Base-by-base conservation (phyloP, 805 yeast species). In the Hanseniaspora occidentalis region DNA sequence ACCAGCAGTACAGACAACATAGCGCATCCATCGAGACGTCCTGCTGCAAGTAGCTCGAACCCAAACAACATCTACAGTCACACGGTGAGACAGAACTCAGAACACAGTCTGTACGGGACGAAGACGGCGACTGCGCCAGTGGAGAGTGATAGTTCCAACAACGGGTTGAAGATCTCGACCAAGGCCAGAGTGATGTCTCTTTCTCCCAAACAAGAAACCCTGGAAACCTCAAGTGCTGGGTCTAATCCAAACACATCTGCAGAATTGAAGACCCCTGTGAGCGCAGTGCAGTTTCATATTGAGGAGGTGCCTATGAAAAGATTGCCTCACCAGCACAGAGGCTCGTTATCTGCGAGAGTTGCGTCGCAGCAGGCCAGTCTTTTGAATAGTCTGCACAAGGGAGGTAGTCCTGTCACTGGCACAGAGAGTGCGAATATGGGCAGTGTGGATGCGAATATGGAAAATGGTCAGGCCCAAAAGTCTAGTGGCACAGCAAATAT, bases 281-380 rank as follows among this genome's bases (percentile, higher is more conserved):
- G 50, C 19, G 54, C 62, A 3, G 65, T 72, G 9, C 71, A 75
- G 2, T 72, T 72, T 48, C 70, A 70, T 17, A 70, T 68, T 16
- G 69, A 71, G 1, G 56, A 66, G 9, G 56, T 48, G 6, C 53
- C 55, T 19, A 67, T 64, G 19, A 70, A 69, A 45, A 40, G 40
- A 33, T 54, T 64, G 1, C 51, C 58, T 2, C 59, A 54, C 37
- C 43, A 40, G 33, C 75, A 74, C 47, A 57, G 80, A 42, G 75
- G 77, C n/a, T 73, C 79, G 1, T 73, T 74, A 39, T 67, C 75
- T 35, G 69, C 75, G 1, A 61, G 70, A 45, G 75, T 78, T 1
- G 18, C 18, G 6, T n/a, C 18, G 8, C 33, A 29, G 33, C 9
- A 7, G 9, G 7, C 25, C 7, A 23, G 25, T 10, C 7, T 10